phyloP scores from a whole-genome alignment of 805 yeast species.

The Hyphopichia homilentoma region DNA sequence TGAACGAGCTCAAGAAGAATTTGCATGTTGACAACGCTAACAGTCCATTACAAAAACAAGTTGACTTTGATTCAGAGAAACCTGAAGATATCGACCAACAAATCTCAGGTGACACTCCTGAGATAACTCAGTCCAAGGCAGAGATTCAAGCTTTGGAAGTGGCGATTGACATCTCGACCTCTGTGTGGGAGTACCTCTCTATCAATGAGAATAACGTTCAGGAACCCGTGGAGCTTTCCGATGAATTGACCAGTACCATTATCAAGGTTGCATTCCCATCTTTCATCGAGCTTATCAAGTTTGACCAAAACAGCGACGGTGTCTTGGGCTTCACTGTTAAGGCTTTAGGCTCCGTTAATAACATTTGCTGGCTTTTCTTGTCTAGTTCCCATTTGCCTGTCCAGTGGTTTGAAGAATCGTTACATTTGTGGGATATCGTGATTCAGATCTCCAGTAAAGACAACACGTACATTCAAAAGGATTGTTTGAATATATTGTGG shows the following conservation, averaged over 20 bases:
- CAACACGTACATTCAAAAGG: constrained; percentile 23
- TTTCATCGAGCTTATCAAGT: constrained; percentile 37
- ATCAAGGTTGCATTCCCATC: constrained; percentile 18
- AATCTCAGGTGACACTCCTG: constrained; percentile 28
- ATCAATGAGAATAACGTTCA: constrained; percentile 21
- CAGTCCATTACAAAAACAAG: constrained; percentile 24
- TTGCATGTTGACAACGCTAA: constrained; percentile 34
- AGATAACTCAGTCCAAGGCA: constrained; percentile 43
- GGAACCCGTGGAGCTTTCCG: constrained; percentile 17
- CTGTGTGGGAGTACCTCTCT: constrained; percentile 58
- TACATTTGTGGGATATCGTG: constrained; percentile 27
- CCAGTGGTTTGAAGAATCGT: constrained; percentile 33
- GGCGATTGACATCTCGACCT: constrained; percentile 71
- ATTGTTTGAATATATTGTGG: constrained; percentile 35
- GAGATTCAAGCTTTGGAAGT: constrained; percentile 65
- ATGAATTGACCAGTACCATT: constrained; percentile 15
- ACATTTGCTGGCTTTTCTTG: constrained; percentile 57
- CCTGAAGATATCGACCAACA: constrained; percentile 20
- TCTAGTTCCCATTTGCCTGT: constrained; percentile 28
- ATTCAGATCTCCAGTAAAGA: constrained; percentile 10
- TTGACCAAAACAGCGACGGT: constrained; percentile 24
- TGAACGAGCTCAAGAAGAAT: constrained; percentile 24
- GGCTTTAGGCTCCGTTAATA: constrained; percentile 65
- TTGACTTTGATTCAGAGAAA: too few species aligned
- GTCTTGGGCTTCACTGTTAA: constrained; percentile 45